A percentile compares a stretch with the other conserved stretches of the same genome.
Conservation (phyloP, 2,329 filamentous ascomycete species). For the Diaporthe aspalathi region DNA sequence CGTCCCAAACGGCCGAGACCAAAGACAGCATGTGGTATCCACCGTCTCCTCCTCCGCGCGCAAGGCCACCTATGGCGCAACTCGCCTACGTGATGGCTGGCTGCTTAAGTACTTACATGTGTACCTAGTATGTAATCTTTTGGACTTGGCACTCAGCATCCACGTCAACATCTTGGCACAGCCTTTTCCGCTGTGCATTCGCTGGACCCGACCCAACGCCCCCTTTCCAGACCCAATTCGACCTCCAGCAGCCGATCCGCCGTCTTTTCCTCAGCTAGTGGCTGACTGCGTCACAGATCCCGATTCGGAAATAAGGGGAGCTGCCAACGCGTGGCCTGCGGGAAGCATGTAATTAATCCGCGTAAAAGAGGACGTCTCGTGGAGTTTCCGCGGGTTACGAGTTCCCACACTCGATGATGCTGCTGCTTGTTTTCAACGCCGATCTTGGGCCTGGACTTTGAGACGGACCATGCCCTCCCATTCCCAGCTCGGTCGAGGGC, state of each 20-base stretch:
- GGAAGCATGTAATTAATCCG: constrained; percentile 3
- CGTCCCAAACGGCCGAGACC: not conserved
- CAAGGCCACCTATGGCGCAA: not conserved
- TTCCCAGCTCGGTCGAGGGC: constrained; percentile 22
- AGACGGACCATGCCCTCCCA: not conserved
- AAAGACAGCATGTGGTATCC: not conserved
- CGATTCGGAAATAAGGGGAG: constrained; percentile 15
- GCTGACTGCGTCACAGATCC: constrained; percentile 25
- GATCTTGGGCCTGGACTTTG: not conserved
- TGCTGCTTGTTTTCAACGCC: not conserved
- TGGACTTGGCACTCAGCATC: not conserved
- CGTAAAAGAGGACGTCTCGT: not conserved
- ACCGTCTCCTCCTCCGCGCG: not conserved
- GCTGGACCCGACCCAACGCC: not conserved
- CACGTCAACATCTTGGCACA: constrained; percentile 12
- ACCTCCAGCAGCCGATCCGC: not conserved
- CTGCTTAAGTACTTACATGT: too few species aligned
- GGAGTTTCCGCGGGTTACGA: not conserved
- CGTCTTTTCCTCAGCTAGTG: constrained; percentile 22
- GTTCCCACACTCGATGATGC: not conserved
- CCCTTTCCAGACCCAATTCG: not conserved
- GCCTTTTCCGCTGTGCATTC: not conserved
- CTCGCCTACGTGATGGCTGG: constrained; percentile 2
- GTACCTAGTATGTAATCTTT: too few species aligned
- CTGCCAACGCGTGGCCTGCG: constrained; percentile 24